Base-by-base conservation (phyloP, 192 early-diverging fungal species). In the Spizellomyces punctatus region DNA sequence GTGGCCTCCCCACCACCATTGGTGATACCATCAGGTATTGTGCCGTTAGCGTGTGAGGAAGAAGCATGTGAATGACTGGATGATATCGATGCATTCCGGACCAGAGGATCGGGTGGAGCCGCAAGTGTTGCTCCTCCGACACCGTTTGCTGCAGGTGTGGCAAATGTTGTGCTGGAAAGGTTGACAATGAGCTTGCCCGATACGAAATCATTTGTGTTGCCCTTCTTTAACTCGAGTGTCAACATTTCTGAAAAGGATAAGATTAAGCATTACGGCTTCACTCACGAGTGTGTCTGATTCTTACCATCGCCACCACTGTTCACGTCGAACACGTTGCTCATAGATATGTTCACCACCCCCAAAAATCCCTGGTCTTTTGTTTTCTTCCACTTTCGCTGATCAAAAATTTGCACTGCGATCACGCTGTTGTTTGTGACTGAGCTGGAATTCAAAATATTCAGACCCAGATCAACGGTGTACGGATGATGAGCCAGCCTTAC, bases 371-470 rank as follows among this genome's bases (percentile, higher is more conserved):
- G 79, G 54, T 85, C 77, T 52, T 49, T 74, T 19, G 69, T 67
- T 62, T 86, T 94, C 77, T 96, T 95, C 79, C 94, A 98, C 74
- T 96, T 96, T 76, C 91, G 89, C 83, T 98, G 95, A 82, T 98
- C 96, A 86, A 98, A 98, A 44, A 98, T 90, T 83, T 98, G 96
- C 65, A 96, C 90, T 5, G 95, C 91, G 63, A 98, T 83, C 14
- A 94, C 88, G 71, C 91, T 93, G 62, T 73, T 81, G 76, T 89
- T 90, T 41, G 83, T 86, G 16, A 91, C 90, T 76, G 85, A 83
- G 27, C 91, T 92, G 73, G 42, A 43, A 43, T 36, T 3, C 27
- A 36, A 42, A 10, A 17, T 8, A 56, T 3, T 36, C 27, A 36
- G 27, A 36, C 27, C 27, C 3, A 36, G 27, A 36, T 36, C 27